Evolutionary conservation across 768 basidiomycete species (phyloP), one percentile per base, ranked within the genome.

Genomic region (Hygrophorus pudorinus): DNA sequence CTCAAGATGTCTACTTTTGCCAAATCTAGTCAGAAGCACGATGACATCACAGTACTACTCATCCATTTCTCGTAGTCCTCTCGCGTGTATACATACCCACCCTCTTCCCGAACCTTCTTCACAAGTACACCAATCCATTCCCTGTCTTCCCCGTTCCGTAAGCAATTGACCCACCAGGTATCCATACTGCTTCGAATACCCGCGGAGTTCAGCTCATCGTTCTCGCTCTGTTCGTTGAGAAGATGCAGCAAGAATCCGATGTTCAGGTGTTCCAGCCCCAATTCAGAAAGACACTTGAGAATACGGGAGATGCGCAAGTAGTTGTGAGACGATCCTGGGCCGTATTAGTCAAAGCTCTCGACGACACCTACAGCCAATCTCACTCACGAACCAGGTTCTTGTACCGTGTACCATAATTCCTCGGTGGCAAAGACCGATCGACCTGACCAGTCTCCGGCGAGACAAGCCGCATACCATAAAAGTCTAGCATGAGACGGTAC

Each of bases 231-330:
- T 55, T 85, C 79, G 51, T 66, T 72, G 20, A 86, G 67, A 47
- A 85, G 67, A 54, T 82, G 79, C 35, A 86, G 66, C 35, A 87
- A 54, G 51, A 85, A 83, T 1, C 78, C 81, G 11, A 76, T 70
- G 50, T 76, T 81, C 29, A 82, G 59, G 13, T 60, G 71, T 51
- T 84, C 81, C 36, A 82, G 59, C 13, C 79, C 82, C 46, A 85
- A 59, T 54, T 84, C 81, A 14, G 81, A 84, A 17, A 85, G 60
- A 51, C 76, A 81, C 60, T 86, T 85, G 51, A 87, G 63, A 45
- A 86, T 85, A 34, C 85, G 78, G 27, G 85, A 78, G 51, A 86
- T 79, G 29, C 85, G 77, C 41, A 86, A 71, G 59, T 82, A 75
- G 58, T 87, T 87, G 60, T 87, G 85, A n/a, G 72, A 59, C 17